Percentiles rank a stretch among this genome's conserved stretches.
Evolutionary conservation across 2,329 filamentous ascomycete species (phyloP).

Genomic region (Purpureocillium takamizusanense): DNA sequence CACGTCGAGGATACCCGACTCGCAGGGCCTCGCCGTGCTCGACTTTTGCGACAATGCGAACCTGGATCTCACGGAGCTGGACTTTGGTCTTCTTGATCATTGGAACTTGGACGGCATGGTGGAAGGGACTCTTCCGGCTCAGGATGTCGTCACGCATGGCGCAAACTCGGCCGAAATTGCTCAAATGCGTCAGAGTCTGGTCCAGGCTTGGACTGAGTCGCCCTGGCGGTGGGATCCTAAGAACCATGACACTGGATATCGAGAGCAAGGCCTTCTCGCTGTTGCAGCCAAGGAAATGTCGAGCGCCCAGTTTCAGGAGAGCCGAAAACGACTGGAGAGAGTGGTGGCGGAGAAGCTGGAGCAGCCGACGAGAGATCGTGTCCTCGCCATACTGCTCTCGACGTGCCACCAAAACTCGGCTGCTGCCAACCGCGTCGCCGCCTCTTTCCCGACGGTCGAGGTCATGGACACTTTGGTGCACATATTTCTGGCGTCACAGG

Average conservation of each 20-base stretch:
- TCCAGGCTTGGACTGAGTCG: conserved; percentile 39
- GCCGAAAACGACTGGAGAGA: conserved; percentile 25
- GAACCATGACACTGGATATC: conserved; percentile 32
- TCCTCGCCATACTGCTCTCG: conserved; percentile 54
- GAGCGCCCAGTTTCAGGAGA: conserved; percentile 28
- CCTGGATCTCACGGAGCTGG: conserved; percentile 41
- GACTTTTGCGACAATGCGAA: conserved; percentile 41
- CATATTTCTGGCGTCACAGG: conserved; percentile 48
- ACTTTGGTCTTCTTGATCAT: conserved; percentile 40
- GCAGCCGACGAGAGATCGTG: conserved; percentile 45
- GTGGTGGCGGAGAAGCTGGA: conserved; percentile 35
- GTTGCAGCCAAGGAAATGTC: conserved; percentile 29
- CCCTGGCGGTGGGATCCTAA: conserved; percentile 42
- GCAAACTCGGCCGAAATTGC: conserved; percentile 33
- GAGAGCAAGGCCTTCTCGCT: conserved; percentile 35
- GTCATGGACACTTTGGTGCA: conserved; percentile 53
- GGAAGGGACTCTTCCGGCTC: conserved; percentile 11
- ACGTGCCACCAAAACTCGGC: conserved; percentile 40
- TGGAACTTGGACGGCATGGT: conserved; percentile 34
- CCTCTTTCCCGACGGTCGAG: conserved; percentile 53
- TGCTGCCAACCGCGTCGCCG: conserved; percentile 42
- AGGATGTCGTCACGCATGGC: conserved; percentile 13
- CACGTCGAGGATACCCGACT: conserved; percentile 23
- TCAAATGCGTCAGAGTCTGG: conserved; percentile 36
- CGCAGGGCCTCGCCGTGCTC: conserved; percentile 33